phyloP scores from a whole-genome alignment of 2,329 filamentous ascomycete genomes.

The Diaporthe sp. region DNA sequence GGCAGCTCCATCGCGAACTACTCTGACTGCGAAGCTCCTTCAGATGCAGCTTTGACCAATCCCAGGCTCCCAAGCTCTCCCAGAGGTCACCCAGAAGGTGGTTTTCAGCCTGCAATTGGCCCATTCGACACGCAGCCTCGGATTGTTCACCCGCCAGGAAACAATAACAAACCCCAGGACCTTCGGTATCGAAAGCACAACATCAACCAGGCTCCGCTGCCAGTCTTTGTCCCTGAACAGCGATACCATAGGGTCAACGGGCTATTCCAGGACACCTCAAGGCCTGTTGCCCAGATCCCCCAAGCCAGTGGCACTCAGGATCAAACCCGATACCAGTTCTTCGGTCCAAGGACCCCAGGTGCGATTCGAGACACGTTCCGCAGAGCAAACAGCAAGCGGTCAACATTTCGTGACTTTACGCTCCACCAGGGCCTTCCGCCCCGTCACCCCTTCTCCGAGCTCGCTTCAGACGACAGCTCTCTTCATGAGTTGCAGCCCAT shows the following conservation, averaged over 20 bases:
- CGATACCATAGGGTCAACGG: constrained; percentile 52
- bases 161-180: constrained; percentile 40
- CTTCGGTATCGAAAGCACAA: constrained; percentile 39
- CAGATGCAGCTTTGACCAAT: not conserved
- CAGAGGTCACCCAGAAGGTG: not conserved
- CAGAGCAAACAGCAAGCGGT: constrained; percentile 8
- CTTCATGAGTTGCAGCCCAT: constrained; percentile 19
- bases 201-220: constrained; percentile 27
- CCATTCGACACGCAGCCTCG: constrained; percentile 8
- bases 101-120: not conserved
- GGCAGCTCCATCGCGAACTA: constrained; percentile 43
- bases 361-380: constrained; percentile 6
- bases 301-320: not conserved
- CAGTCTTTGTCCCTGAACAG: constrained; percentile 49
- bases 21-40: constrained; percentile 46
- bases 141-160: constrained; percentile 40
- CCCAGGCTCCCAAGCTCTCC: not conserved
- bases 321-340: not conserved
- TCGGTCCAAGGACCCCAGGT: not conserved
- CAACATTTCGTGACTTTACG: not conserved
- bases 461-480: constrained; percentile 19
- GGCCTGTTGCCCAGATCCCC: not conserved
- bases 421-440: not conserved
- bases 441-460: constrained; percentile 25
- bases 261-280: constrained; percentile 44